Conservation (phyloP, 768 basidiomycete species). For the Crassisporium funariophilum region DNA sequence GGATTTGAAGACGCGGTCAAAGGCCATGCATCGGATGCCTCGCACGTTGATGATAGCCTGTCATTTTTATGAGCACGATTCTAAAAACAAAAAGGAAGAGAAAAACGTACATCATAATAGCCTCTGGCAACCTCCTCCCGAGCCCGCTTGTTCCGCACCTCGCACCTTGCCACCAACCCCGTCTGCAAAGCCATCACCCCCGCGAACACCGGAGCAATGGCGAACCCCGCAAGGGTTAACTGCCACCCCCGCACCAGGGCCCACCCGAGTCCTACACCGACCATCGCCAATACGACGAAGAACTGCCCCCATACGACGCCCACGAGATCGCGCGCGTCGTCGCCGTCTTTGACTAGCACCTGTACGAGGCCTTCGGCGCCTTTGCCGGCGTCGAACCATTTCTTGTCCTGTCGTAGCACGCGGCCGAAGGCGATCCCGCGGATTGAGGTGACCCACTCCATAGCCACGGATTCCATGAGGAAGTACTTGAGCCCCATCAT, state of each 20-base stretch:
- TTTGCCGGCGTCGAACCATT: constrained; percentile 77
- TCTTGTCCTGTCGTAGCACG: constrained; percentile 79
- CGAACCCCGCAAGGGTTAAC: constrained; percentile 87
- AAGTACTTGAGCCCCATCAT: constrained; percentile 77
- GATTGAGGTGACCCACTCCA: constrained; percentile 72
- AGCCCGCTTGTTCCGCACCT: constrained; percentile 79
- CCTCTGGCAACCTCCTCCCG: constrained; percentile 81
- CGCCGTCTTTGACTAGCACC: constrained; percentile 82
- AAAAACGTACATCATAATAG: constrained; percentile 76
- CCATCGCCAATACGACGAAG: constrained; percentile 78
- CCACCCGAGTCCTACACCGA: constrained; percentile 85
- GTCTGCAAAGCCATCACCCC: constrained; percentile 75
- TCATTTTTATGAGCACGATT: constrained; percentile 3
- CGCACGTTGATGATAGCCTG: constrained; percentile 82
- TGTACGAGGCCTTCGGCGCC: constrained; percentile 68
- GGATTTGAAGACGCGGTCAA: constrained; percentile 68
- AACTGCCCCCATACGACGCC: constrained; percentile 71
- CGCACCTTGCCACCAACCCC: constrained; percentile 65
- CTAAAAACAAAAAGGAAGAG: constrained; percentile 5
- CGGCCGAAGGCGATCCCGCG: constrained; percentile 56
- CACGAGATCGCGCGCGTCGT: constrained; percentile 82
- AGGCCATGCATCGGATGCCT: constrained; percentile 84
- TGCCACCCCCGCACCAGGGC: constrained; percentile 90
- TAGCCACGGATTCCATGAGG: constrained; percentile 73
- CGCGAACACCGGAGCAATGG: constrained; percentile 83